These are phyloP conservation scores for Glycyrrhiza uralensis DNA, from an alignment of 306 rosid genomes.

Conservation along the genomic window DNA sequence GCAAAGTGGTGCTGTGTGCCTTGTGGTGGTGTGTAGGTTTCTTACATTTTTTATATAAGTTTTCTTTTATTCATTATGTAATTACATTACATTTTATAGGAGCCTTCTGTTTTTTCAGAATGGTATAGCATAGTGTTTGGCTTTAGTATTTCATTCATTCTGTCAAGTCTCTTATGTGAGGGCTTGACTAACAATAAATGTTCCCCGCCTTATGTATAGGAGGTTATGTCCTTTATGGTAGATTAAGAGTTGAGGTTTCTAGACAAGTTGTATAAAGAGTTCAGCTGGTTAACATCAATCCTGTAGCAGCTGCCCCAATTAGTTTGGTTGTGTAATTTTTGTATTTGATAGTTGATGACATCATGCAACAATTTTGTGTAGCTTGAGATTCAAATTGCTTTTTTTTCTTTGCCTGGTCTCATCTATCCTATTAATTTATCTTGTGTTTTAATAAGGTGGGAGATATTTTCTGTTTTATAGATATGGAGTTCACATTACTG, in stretches of 20 bases:
- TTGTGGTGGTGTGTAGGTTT: constrained; percentile 63
- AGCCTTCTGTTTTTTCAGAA: neutral
- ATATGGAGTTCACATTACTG: neutral
- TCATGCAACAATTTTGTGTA: neutral
- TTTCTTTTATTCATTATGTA: constrained; percentile 13
- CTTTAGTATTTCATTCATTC: constrained; percentile 52
- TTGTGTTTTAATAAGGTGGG: neutral
- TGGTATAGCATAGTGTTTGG: constrained; percentile 23
- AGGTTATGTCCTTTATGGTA: constrained; percentile 10
- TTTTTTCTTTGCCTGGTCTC: neutral
- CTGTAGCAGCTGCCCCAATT: neutral
- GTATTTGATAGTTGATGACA: constrained; percentile 1
- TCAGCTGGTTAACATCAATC: neutral
- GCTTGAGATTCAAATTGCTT: neutral
- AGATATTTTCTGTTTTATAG: neutral
- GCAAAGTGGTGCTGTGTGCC: constrained; percentile 63
- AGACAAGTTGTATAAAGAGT: neutral
- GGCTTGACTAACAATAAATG: constrained; percentile 13
- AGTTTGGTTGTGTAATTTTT: neutral
- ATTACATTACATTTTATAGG: constrained; percentile 18
- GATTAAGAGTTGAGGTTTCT: neutral
- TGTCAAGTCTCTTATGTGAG: constrained; percentile 13
- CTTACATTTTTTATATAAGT: neutral
- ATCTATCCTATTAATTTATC: neutral
- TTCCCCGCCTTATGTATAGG: constrained; percentile 11